phyloP scores from a whole-genome alignment of 2,329 filamentous ascomycete species.

The Colletotrichum musae region DNA sequence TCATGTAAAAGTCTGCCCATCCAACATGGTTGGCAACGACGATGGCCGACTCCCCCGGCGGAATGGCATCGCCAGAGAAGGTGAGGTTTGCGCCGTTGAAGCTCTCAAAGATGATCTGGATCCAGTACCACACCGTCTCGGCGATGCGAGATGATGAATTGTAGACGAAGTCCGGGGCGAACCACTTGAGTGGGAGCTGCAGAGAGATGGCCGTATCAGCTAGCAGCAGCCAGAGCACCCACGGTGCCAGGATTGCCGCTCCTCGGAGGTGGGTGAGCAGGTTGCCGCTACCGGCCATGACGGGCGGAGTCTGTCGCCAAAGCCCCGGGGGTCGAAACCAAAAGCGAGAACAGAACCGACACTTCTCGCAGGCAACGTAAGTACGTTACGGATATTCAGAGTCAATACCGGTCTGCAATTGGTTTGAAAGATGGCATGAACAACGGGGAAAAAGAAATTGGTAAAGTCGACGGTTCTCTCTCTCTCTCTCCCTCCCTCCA shows the following conservation, averaged over 20 bases:
- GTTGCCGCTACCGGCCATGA: slow-evolving; percentile 40
- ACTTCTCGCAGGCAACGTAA: background rate
- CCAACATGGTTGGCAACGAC: slow-evolving; percentile 73
- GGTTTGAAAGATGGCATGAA: background rate
- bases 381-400: background rate
- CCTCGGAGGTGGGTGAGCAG: slow-evolving; percentile 58
- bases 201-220: slow-evolving; percentile 66
- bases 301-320: background rate
- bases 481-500: background rate
- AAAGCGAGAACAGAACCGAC: slow-evolving; percentile 19
- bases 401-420: background rate
- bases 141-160: slow-evolving; percentile 69
- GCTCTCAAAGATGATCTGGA: slow-evolving; percentile 70
- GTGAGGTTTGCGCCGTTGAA: slow-evolving; percentile 68
- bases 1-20: slow-evolving; percentile 76
- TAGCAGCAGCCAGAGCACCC: slow-evolving; percentile 66
- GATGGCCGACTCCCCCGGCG: slow-evolving; percentile 70
- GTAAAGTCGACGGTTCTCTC: slow-evolving; percentile 13
- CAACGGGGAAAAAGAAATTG: slow-evolving; percentile 11
- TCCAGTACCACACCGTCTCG: slow-evolving; percentile 68
- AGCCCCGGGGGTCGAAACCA: slow-evolving; percentile 2
- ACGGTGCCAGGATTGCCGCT: slow-evolving; percentile 61
- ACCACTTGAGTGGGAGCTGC: slow-evolving; percentile 61
- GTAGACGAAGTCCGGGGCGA: slow-evolving; percentile 67
- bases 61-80: slow-evolving; percentile 66